A percentile compares a stretch with the other conserved stretches of the same genome.
phyloP scores from a whole-genome alignment of 768 basidiomycete species.

The Suillus discolor region DNA sequence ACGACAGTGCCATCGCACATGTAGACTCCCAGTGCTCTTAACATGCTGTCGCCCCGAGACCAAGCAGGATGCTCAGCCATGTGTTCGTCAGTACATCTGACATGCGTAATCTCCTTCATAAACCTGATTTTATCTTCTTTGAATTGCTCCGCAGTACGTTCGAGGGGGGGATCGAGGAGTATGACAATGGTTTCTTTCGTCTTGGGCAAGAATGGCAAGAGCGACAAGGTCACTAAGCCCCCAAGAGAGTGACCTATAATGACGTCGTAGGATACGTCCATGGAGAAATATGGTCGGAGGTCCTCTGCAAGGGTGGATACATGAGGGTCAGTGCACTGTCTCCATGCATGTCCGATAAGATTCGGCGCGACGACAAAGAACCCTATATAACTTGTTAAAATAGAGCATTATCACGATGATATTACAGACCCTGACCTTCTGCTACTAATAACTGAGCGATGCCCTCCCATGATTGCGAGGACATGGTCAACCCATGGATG shows the following conservation, averaged over 20 bases:
- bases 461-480: slow-evolving; percentile 24
- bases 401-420: neutral
- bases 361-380: slow-evolving; percentile 24
- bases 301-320: slow-evolving; percentile 17
- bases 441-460: slow-evolving; percentile 16
- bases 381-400: slow-evolving; percentile 10
- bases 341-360: slow-evolving; percentile 18
- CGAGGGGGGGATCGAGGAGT: neutral
- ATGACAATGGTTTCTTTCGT: neutral
- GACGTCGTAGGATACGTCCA: slow-evolving; percentile 15
- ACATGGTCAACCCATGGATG: slow-evolving; percentile 21
- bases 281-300: slow-evolving; percentile 18
- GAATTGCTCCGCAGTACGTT: neutral
- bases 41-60: neutral
- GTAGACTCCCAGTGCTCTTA: slow-evolving; percentile 4
- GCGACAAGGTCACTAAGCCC: slow-evolving; percentile 14
- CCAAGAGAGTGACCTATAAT: slow-evolving; percentile 26
- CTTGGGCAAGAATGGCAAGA: slow-evolving; percentile 7
- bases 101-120: neutral
- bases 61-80: slow-evolving; percentile 5
- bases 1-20: slow-evolving; percentile 5
- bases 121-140: neutral
- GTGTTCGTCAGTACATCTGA: neutral
- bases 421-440: slow-evolving; percentile 16
- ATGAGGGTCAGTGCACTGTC: slow-evolving; percentile 12